phyloP scores from a whole-genome alignment of 805 yeast species.

The Candida silvicultrix region DNA sequence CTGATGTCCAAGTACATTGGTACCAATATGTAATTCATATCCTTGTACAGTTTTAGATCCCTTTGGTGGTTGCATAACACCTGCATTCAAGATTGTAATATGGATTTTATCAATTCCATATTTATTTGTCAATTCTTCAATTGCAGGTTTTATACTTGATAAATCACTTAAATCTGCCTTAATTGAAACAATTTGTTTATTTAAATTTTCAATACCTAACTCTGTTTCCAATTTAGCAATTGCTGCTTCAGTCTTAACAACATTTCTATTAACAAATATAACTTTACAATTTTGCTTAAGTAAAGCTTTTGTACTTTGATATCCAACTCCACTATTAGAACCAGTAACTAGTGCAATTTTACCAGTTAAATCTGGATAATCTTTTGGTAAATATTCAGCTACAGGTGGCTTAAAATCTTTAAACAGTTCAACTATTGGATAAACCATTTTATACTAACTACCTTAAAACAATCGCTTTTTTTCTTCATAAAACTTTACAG shows the following conservation, averaged over 20 bases:
- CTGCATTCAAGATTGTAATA: constrained; percentile 37
- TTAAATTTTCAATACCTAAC: too few species aligned
- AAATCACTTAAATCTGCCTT: constrained; percentile 35
- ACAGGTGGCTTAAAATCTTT: constrained; percentile 12
- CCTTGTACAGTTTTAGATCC: constrained; percentile 36
- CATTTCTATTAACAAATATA: constrained; percentile 30
- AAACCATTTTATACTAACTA: too few species aligned
- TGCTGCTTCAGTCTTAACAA: constrained; percentile 25
- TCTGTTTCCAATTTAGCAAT: constrained; percentile 10
- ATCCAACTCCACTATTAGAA: constrained; percentile 29
- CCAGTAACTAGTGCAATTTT: constrained; percentile 26
- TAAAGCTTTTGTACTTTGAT: constrained; percentile 26
- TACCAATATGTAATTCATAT: constrained; percentile 39
- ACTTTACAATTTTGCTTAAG: constrained; percentile 27
- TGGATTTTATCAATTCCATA: constrained; percentile 23
- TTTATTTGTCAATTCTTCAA: constrained; percentile 17
- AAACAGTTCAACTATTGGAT: not conserved
- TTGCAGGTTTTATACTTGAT: constrained; percentile 32
- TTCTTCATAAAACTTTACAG: too few species aligned
- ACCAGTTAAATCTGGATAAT: constrained; percentile 24
- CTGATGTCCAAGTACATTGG: constrained; percentile 41
- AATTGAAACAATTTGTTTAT: constrained; percentile 17
- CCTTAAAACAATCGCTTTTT: too few species aligned
- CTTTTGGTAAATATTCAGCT: constrained; percentile 21
- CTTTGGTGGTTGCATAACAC: constrained; percentile 34